phyloP scores from a whole-genome alignment of 768 basidiomycete species.

The Guyanaporus albipodus region DNA sequence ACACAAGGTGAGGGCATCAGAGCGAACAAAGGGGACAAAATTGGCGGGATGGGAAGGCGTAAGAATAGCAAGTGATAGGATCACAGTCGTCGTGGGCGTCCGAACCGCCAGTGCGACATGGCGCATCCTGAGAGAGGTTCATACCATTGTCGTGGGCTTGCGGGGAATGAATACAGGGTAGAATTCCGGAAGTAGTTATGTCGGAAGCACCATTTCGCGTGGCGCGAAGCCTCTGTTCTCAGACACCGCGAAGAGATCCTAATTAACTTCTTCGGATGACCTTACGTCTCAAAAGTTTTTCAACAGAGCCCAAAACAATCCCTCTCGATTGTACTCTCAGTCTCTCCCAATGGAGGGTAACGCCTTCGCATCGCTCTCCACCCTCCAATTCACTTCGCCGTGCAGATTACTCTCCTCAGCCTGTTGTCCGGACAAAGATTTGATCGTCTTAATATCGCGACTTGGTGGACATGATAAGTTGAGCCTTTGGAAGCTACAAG shows the following conservation, averaged over 20 bases:
- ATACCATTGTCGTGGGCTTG: neutral
- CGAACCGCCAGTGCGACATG: neutral
- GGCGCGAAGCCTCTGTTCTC: conserved; percentile 19
- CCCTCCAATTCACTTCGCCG: conserved; percentile 51
- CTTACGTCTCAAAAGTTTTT: conserved; percentile 10
- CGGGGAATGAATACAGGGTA: neutral
- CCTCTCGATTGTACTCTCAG: neutral
- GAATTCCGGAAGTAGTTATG: conserved; percentile 11
- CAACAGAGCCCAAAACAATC: conserved; percentile 1
- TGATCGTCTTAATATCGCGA: conserved; percentile 63
- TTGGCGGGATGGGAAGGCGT: conserved; percentile 52
- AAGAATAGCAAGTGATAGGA: conserved; percentile 35
- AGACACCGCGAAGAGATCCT: conserved; percentile 18
- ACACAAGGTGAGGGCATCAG: conserved; percentile 53
- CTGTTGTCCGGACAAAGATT: conserved; percentile 85
- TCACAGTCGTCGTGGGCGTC: neutral
- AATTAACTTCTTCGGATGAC: conserved; percentile 23
- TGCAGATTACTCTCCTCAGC: conserved; percentile 58
- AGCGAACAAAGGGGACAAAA: conserved; percentile 57
- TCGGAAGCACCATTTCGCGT: conserved; percentile 28
- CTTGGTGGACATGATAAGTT: conserved; percentile 65
- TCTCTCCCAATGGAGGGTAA: conserved; percentile 36
- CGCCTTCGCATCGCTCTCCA: conserved; percentile 53
- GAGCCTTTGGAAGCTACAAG: conserved; percentile 78
- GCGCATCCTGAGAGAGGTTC: neutral